Percentiles rank a stretch among this genome's conserved stretches.
These are phyloP conservation scores for Nyctanthes arbortristis DNA, from an alignment of 257 asterid species.

Conservation along the genomic window DNA sequence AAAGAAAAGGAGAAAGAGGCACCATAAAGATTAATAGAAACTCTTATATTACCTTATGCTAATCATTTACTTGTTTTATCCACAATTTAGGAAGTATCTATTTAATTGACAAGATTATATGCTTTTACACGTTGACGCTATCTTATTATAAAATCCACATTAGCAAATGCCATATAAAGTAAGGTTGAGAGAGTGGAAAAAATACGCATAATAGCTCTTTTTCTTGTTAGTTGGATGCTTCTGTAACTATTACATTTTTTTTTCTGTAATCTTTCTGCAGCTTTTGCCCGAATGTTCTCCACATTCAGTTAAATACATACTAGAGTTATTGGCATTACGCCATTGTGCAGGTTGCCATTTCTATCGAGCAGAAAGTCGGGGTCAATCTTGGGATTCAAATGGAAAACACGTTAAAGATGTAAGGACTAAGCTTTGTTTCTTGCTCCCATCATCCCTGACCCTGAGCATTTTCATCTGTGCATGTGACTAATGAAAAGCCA, in stretches of 20 bases:
- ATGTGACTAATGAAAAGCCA: neutral
- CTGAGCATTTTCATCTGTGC: neutral
- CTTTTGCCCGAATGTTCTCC: constrained; percentile 96
- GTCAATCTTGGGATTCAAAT: constrained; percentile 70
- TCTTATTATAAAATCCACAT: neutral
- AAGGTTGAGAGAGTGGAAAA: neutral
- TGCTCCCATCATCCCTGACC: constrained; percentile 7
- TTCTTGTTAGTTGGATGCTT: neutral
- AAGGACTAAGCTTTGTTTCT: constrained; percentile 29
- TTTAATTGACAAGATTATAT: neutral
- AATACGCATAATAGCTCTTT: neutral
- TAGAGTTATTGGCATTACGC: constrained; percentile 65
- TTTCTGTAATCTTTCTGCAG: constrained; percentile 39
- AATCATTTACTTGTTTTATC: neutral
- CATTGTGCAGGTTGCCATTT: constrained; percentile 89
- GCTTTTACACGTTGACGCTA: neutral
- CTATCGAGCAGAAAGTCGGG: constrained; percentile 86
- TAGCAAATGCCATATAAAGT: neutral
- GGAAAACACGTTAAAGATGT: constrained; percentile 90
- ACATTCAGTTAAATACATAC: constrained; percentile 61
- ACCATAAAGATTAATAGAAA: neutral
- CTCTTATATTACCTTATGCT: neutral
- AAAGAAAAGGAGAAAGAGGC: neutral
- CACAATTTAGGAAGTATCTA: neutral
- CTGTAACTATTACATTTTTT: neutral